phyloP scores from a whole-genome alignment of 1,139 yeast genomes.

The Arxiozyma bovina region DNA sequence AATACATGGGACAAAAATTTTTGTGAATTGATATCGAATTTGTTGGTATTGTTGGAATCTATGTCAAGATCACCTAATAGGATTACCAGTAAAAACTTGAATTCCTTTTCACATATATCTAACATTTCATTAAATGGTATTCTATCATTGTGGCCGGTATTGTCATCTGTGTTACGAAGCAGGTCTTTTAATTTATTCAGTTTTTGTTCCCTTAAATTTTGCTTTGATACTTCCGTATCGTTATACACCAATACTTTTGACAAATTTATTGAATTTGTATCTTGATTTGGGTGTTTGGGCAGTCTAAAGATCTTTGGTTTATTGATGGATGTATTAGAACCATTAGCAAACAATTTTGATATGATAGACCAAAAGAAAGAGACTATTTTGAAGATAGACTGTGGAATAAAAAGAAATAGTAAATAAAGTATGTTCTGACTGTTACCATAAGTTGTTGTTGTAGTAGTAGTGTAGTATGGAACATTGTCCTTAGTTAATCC shows the following conservation, averaged over 20 bases:
- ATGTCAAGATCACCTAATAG: slow-evolving; percentile 24
- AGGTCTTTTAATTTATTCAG: slow-evolving; percentile 2
- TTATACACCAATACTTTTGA: neutral
- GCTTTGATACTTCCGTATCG: neutral
- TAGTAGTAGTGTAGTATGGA: neutral
- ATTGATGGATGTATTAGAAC: neutral
- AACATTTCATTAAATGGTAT: slow-evolving; percentile 29
- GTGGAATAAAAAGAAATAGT: slow-evolving; percentile 25
- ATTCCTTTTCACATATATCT: slow-evolving; percentile 25
- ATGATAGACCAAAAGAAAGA: slow-evolving; percentile 7
- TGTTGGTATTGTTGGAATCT: neutral
- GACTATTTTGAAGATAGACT: slow-evolving; percentile 17
- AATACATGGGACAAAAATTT: slow-evolving; percentile 27
- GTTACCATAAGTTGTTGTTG: neutral
- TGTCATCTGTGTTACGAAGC: neutral
- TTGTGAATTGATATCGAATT: slow-evolving; percentile 19
- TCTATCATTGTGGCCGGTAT: neutral
- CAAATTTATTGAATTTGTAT: slow-evolving; percentile 1
- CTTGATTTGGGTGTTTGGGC: slow-evolving; percentile 16
- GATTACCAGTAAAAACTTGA: slow-evolving; percentile 28
- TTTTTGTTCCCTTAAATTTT: neutral
- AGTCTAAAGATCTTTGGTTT: slow-evolving; percentile 11
- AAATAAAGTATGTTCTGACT: neutral
- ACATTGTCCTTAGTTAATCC: slow-evolving; percentile 16
- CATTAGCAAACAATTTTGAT: neutral